phyloP scores from a whole-genome alignment of 2,329 filamentous ascomycete genomes.

The Colletotrichum sp. region DNA sequence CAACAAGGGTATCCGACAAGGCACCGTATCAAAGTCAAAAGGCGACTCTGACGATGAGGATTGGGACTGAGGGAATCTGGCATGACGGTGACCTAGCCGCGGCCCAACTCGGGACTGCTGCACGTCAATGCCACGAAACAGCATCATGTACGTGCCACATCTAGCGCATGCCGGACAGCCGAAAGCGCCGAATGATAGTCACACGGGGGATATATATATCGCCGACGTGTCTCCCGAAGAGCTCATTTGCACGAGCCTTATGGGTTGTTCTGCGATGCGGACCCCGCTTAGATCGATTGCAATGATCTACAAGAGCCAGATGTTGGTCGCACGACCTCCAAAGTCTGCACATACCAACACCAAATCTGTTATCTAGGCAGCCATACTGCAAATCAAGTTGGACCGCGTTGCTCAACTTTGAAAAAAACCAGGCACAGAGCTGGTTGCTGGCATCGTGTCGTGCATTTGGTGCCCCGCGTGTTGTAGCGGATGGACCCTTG shows the following conservation, averaged over 20 bases:
- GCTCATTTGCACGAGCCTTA: neutral
- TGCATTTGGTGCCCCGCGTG: neutral
- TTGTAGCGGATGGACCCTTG: neutral
- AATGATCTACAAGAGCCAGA: neutral
- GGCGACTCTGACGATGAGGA: conserved; percentile 59
- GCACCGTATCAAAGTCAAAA: conserved; percentile 47
- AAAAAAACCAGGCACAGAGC: neutral
- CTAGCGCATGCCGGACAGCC: neutral
- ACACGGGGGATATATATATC: neutral
- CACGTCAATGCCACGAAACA: neutral
- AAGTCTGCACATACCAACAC: neutral
- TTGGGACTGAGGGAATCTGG: conserved; percentile 56
- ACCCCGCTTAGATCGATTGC: neutral
- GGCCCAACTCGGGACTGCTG: neutral
- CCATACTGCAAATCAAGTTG: neutral
- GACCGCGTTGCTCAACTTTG: neutral
- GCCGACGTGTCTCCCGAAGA: neutral
- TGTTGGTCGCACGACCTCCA: neutral
- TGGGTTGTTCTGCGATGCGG: neutral
- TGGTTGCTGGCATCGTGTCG: neutral
- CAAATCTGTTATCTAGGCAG: neutral
- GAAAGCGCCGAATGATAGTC: neutral
- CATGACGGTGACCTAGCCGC: neutral
- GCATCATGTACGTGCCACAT: neutral
- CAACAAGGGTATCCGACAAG: conserved; percentile 58